These are phyloP conservation scores for Opeltia flavorubescens DNA, from an alignment of 495 filamentous ascomycete genomes.

Conservation along the genomic window DNA sequence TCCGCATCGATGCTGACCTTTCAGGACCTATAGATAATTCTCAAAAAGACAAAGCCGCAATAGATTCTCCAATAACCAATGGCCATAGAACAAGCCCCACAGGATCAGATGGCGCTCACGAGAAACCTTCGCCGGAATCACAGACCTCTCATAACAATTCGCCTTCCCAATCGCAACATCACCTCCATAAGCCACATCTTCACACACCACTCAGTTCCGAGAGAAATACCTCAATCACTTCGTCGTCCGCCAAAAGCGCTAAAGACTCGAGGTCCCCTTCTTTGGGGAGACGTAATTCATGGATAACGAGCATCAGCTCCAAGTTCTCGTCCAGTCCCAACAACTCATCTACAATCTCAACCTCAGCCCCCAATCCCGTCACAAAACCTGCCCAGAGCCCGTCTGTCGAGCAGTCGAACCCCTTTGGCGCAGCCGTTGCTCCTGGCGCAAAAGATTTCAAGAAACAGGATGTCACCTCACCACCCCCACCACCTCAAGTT, in stretches of 20 bases:
- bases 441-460: slow-evolving; percentile 44
- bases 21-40: neutral
- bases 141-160: slow-evolving; percentile 5
- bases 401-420: slow-evolving; percentile 30
- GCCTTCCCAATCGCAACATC: slow-evolving; percentile 6
- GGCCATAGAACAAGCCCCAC: neutral
- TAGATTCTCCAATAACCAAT: neutral
- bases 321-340: slow-evolving; percentile 68
- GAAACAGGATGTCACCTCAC: slow-evolving; percentile 34
- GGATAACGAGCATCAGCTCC: slow-evolving; percentile 84
- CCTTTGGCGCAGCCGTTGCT: slow-evolving; percentile 37
- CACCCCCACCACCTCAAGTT: slow-evolving; percentile 48
- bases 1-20: neutral
- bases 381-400: slow-evolving; percentile 28
- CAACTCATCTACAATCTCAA: slow-evolving; percentile 28
- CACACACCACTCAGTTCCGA: slow-evolving; percentile 15
- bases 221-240: slow-evolving; percentile 8
- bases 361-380: slow-evolving; percentile 25
- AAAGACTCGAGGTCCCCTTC: slow-evolving; percentile 21
- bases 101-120: neutral
- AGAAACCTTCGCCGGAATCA: neutral
- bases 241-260: slow-evolving; percentile 19
- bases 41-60: neutral
- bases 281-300: slow-evolving; percentile 53
- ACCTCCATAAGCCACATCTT: slow-evolving; percentile 13